phyloP scores from a whole-genome alignment of 441 rosid genomes.

The Brassica balearica region DNA sequence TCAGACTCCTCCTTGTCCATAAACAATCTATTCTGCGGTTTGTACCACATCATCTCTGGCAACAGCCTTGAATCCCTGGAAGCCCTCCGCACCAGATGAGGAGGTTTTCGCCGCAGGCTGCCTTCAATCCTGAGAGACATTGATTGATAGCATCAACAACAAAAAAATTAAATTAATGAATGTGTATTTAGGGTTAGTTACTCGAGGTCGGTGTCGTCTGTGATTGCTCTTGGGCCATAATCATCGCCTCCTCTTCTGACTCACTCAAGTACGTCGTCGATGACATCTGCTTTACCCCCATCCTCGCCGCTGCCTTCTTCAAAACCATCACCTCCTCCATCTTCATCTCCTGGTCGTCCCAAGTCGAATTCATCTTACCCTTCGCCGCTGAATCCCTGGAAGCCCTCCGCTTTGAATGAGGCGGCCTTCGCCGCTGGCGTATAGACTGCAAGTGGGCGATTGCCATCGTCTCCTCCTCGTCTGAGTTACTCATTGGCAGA shows the following conservation, averaged over 20 bases:
- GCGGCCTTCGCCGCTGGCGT: neutral
- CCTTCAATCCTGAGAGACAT: neutral
- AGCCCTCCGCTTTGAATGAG: neutral
- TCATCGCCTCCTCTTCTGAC: neutral
- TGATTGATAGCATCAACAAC: neutral
- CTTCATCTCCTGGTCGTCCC: neutral
- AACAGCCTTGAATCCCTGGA: neutral
- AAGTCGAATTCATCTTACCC: neutral
- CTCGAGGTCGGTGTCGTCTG: neutral
- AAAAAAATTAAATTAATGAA: neutral
- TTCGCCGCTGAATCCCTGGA: neutral
- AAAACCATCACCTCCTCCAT: neutral
- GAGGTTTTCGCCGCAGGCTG: neutral
- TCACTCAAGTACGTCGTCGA: neutral
- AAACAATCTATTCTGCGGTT: neutral
- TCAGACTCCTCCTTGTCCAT: neutral
- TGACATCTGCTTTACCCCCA: neutral
- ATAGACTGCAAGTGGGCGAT: neutral
- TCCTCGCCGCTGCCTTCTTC: neutral
- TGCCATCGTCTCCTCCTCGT: neutral
- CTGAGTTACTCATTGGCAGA: neutral
- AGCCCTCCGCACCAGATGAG: neutral
- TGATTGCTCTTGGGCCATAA: neutral
- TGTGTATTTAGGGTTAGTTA: neutral
- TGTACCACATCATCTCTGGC: slow-evolving; percentile 1